These are phyloP conservation scores for Cyclaneusma minus DNA, from an alignment of 2,329 filamentous ascomycete genomes.

Conservation along the genomic window DNA sequence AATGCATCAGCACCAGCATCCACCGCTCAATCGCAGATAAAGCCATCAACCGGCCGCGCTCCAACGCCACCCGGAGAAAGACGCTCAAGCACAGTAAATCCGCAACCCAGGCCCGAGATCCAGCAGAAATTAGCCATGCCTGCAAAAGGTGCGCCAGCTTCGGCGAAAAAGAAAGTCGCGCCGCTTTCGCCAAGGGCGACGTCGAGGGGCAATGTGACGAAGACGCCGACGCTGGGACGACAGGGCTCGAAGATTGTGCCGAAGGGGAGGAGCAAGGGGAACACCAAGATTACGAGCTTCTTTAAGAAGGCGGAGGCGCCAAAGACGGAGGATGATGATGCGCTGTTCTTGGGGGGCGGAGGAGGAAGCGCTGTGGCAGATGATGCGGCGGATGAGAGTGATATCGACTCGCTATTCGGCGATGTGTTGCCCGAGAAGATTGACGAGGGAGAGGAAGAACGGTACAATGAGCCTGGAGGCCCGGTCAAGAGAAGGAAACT, in stretches of 20 bases:
- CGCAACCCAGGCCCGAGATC: slow-evolving; percentile 9
- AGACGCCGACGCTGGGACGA: slow-evolving; percentile 4
- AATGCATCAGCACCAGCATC: slow-evolving; percentile 20
- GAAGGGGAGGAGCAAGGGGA: slow-evolving; percentile 10
- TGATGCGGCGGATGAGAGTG: slow-evolving; percentile 3
- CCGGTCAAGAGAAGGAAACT: slow-evolving; percentile 28
- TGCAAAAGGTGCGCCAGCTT: slow-evolving; percentile 13
- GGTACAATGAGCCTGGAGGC: slow-evolving; percentile 23
- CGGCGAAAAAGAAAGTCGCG: slow-evolving; percentile 1
- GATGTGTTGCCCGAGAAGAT: slow-evolving; percentile 6
- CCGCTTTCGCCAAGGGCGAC: slow-evolving; percentile 13
- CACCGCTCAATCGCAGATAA: slow-evolving; percentile 18
- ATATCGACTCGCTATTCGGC: too few relatives aligned
- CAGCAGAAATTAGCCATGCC: slow-evolving; percentile 4
- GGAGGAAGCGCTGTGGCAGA: slow-evolving; percentile 15
- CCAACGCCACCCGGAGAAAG: slow-evolving; percentile 29
- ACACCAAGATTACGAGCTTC: slow-evolving; percentile 53
- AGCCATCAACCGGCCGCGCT: slow-evolving; percentile 31
- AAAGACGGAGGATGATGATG: slow-evolving; percentile 33
- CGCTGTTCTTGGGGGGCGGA: slow-evolving; percentile 34
- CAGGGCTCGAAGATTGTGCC: slow-evolving; percentile 11
- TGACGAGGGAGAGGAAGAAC: too few relatives aligned
- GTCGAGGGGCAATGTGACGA: slow-evolving; percentile 13
- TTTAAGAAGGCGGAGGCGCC: slow-evolving; percentile 50
- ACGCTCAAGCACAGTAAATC: background rate